These are phyloP conservation scores for Hymenoscyphus occultus DNA, from an alignment of 2,329 filamentous ascomycete genomes.

Conservation along the genomic window DNA sequence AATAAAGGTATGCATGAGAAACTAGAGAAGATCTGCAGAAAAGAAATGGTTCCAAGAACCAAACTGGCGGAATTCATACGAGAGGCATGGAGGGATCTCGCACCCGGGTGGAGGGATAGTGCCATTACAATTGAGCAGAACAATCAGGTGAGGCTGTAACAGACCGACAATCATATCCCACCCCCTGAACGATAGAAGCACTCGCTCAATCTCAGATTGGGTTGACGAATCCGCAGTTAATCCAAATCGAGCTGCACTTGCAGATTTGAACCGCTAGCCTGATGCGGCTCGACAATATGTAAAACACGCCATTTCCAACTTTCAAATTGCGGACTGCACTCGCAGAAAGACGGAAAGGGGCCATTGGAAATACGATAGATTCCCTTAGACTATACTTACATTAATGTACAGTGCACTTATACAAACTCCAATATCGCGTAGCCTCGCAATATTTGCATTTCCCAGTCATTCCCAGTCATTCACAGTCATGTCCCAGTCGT, in stretches of 20 bases:
- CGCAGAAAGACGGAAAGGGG: neutral
- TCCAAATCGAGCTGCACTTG: neutral
- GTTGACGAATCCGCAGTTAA: neutral
- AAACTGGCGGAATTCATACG: neutral
- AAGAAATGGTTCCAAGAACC: neutral
- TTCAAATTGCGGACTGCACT: neutral
- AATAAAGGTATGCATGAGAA: neutral
- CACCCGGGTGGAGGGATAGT: neutral
- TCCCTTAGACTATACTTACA: neutral
- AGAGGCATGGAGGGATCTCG: neutral
- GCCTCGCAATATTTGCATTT: neutral
- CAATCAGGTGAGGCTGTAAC: neutral
- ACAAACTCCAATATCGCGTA: neutral
- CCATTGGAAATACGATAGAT: neutral
- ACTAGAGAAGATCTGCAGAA: neutral
- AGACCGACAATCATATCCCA: neutral
- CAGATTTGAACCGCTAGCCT: neutral
- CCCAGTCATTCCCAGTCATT: neutral
- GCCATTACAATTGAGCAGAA: neutral
- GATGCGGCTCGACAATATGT: neutral
- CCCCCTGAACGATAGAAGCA: neutral
- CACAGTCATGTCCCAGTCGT: neutral
- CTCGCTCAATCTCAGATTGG: neutral
- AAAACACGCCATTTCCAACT: neutral
- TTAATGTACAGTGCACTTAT: conserved; percentile 1